Percentiles rank a stretch among this genome's conserved stretches.
phyloP scores from a whole-genome alignment of 805 yeast species.

The Wickerhamiella siamensis region DNA sequence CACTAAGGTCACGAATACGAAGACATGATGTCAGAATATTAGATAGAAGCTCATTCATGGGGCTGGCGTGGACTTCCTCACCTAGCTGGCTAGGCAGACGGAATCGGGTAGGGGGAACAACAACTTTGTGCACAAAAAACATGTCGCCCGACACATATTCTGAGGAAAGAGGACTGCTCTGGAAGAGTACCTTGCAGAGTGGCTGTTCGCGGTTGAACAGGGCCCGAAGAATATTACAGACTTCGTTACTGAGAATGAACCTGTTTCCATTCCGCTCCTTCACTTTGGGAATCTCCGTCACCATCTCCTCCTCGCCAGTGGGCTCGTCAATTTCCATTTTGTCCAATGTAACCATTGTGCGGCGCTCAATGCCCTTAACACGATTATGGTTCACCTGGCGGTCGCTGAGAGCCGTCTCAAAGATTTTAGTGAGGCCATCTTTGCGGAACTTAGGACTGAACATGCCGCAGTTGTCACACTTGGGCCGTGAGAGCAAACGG shows the following conservation, averaged over 20 bases:
- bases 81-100: constrained; percentile 94
- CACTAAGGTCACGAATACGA: constrained; percentile 77
- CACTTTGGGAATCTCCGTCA: constrained; percentile 24
- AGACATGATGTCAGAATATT: constrained; percentile 67
- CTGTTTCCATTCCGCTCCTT: constrained; percentile 57
- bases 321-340: constrained; percentile 17
- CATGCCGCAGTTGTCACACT: constrained; percentile 95
- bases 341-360: constrained; percentile 43
- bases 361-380: constrained; percentile 63
- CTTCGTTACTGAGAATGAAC: constrained; percentile 77
- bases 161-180: constrained; percentile 52
- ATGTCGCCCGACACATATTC: constrained; percentile 50
- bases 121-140: constrained; percentile 76
- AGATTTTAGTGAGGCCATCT: constrained; percentile 86
- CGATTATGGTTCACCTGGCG: constrained; percentile 66
- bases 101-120: constrained; percentile 94
- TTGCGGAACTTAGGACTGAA: constrained; percentile 86
- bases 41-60: constrained; percentile 78
- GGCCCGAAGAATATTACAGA: constrained; percentile 59
- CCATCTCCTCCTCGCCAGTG: constrained; percentile 25
- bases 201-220: constrained; percentile 63
- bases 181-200: constrained; percentile 60
- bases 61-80: constrained; percentile 87
- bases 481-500: constrained; percentile 57
- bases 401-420: constrained; percentile 72